Percentiles rank a stretch among this genome's conserved stretches.
These are phyloP conservation scores for Penicillium angulare DNA, from an alignment of 495 filamentous ascomycete genomes.

Conservation along the genomic window DNA sequence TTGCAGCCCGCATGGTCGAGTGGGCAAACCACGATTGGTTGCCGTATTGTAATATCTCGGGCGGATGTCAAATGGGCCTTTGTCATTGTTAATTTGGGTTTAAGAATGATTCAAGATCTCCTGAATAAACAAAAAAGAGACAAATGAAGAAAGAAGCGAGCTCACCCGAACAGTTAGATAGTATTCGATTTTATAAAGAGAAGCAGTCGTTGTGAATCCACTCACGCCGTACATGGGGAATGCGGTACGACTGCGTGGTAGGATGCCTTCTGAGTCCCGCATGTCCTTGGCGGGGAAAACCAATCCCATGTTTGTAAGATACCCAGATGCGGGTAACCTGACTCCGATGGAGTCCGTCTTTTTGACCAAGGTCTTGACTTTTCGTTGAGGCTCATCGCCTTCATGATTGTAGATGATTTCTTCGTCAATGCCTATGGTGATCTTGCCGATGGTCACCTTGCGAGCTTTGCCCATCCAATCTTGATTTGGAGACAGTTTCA, in stretches of 20 bases:
- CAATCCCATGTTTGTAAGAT: conserved; percentile 84
- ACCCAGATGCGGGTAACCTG: conserved; percentile 83
- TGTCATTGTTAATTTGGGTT: conserved; percentile 4
- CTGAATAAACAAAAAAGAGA: no score
- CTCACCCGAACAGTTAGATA: conserved; percentile 89
- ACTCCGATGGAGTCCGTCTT: conserved; percentile 77
- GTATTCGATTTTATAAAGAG: conserved; percentile 97
- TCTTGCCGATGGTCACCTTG: conserved; percentile 90
- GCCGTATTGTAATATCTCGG: conserved; percentile 83
- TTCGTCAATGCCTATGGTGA: conserved; percentile 92
- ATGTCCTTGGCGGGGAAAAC: conserved; percentile 90
- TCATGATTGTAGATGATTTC: conserved; percentile 97
- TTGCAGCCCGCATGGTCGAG: conserved; percentile 94
- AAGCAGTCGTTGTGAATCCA: conserved; percentile 91
- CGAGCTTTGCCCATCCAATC: conserved; percentile 88
- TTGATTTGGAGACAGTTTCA: conserved; percentile 86
- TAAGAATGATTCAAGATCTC: conserved; percentile 2
- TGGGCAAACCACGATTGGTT: conserved; percentile 94
- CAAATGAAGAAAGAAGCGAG: no score
- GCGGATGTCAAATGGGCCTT: conserved; percentile 91
- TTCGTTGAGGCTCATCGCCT: conserved; percentile 93
- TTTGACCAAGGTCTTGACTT: conserved; percentile 80
- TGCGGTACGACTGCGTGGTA: conserved; percentile 77
- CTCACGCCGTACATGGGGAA: conserved; percentile 88
- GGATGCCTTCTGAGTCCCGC: conserved; percentile 81